Conservation (phyloP, 345 rosid genomes). For the Theobroma cacao region DNA sequence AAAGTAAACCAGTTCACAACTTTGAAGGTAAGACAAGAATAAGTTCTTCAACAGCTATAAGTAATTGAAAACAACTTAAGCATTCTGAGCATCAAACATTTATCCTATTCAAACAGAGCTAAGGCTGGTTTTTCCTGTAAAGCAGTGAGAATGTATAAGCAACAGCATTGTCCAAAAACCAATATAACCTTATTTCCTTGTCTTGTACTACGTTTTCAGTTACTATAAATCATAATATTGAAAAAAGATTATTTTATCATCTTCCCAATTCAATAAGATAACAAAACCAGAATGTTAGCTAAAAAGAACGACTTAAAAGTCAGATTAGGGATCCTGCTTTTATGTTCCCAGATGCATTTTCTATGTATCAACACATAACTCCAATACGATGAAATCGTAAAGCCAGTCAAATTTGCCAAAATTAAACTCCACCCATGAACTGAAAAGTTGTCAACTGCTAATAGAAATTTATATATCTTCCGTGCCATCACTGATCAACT, state of each 20-base stretch:
- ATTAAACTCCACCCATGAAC: constrained; percentile 15
- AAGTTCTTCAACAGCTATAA: neutral
- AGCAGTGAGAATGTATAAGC: neutral
- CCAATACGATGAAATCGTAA: constrained; percentile 12
- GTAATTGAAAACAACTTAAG: neutral
- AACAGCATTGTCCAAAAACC: neutral
- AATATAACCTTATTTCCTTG: neutral
- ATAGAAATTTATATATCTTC: constrained; percentile 11
- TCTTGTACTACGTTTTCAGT: neutral
- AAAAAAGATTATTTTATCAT: neutral
- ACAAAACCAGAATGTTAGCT: constrained; percentile 11
- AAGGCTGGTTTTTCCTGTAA: neutral
- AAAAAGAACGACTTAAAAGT: constrained; percentile 6
- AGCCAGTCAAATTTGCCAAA: constrained; percentile 15
- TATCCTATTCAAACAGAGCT: neutral
- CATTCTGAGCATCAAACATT: neutral
- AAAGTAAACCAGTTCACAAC: too few species aligned
- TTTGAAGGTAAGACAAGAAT: neutral
- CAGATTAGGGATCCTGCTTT: constrained; percentile 39
- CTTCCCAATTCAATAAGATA: neutral
- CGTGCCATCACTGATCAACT: constrained; percentile 18
- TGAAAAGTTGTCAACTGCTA: constrained; percentile 8
- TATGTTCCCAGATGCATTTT: constrained; percentile 22
- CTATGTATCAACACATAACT: constrained; percentile 16
- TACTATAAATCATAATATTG: neutral